Base-by-base conservation (phyloP, 202 grass and related monocot species). In the Sporobolus alterniflorus region DNA sequence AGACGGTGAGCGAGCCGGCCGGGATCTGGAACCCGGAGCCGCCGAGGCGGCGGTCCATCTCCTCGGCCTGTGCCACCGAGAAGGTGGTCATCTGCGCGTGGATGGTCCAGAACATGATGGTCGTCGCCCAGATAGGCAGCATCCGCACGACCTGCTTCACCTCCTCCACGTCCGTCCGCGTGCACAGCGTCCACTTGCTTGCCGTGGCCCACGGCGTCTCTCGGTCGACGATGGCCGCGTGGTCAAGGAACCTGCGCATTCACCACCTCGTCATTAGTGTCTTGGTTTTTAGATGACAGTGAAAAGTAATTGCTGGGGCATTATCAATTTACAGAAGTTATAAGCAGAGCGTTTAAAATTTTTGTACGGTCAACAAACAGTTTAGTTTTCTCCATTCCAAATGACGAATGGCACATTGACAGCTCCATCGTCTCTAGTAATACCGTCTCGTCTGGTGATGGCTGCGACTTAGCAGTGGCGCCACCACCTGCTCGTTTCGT, bases 71-170 rank as follows among this genome's bases (percentile, higher is more conserved):
- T 1, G 90, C 86, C 17, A 98, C 95, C 1, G 95, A 98, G 88
- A 98, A 98, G 54, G 95, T 98, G 62, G 92, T 98, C 92, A 98
- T 98, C 74, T 98, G 95, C 3, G 92, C 95, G 78, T 98, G 91
- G 41, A 95, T 88, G 3, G 92, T 91, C 95, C 95, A 98, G 86
- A 98, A 98, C 88, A 95, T 95, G 86, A 98, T 95, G 3, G 92
- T 98, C 9, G 92, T 98, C 9, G 95, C 92, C 92, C 95, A 98
- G 57, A 95, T 98, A 1, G 92, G 95, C 2, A 98, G 80, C 95
- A 98, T 98, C 40, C 84, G 69, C 56, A 55, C 64, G 66, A 98
- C 84, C 54, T 78, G 83, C 75, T 98, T 98, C 73, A 98, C 95
- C 73, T 98, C 95, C 81, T 98, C 92, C 5, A 98, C 90, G 72